Percentiles rank a stretch among this genome's conserved stretches.
These are phyloP conservation scores for Rhazya stricta DNA, from an alignment of 257 asterid species.

Conservation along the genomic window DNA sequence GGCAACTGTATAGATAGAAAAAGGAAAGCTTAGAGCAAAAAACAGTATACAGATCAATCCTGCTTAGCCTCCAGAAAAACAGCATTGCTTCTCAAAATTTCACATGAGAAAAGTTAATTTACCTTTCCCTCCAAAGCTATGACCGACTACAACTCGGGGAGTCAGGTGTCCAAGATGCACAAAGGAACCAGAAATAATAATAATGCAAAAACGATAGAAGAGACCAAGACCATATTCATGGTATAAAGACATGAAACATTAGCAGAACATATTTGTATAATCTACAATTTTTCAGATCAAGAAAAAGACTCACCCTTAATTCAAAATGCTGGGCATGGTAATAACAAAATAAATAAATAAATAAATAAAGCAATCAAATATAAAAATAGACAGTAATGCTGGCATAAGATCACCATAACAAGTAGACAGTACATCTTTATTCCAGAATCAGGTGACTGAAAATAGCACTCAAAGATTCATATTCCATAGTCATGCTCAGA, in stretches of 20 bases:
- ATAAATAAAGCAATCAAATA: no score
- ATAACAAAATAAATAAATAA: no score
- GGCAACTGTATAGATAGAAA: slow-evolving; percentile 55
- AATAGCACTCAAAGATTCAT: no score
- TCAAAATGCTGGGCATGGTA: no score
- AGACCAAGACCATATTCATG: not conserved
- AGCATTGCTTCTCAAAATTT: not conserved
- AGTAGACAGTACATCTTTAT: no score
- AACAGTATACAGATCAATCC: not conserved
- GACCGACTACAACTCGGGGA: slow-evolving; percentile 94
- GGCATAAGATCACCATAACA: no score
- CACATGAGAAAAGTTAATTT: slow-evolving; percentile 18
- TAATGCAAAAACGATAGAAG: not conserved
- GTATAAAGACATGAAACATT: no score
- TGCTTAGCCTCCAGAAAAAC: not conserved
- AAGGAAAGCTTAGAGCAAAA: slow-evolving; percentile 14
- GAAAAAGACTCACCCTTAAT: no score
- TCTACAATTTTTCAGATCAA: no score
- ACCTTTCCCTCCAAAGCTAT: slow-evolving; percentile 99
- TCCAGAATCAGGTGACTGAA: no score
- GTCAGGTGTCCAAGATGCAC: slow-evolving; percentile 76
- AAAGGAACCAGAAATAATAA: slow-evolving; percentile 15
- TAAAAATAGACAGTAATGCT: no score
- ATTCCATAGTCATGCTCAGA: slow-evolving; percentile 12
- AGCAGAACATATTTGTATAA: no score